A percentile compares a stretch with the other conserved stretches of the same genome.
Conservation (phyloP, 768 basidiomycete species). For the Lactarius deliciosus region DNA sequence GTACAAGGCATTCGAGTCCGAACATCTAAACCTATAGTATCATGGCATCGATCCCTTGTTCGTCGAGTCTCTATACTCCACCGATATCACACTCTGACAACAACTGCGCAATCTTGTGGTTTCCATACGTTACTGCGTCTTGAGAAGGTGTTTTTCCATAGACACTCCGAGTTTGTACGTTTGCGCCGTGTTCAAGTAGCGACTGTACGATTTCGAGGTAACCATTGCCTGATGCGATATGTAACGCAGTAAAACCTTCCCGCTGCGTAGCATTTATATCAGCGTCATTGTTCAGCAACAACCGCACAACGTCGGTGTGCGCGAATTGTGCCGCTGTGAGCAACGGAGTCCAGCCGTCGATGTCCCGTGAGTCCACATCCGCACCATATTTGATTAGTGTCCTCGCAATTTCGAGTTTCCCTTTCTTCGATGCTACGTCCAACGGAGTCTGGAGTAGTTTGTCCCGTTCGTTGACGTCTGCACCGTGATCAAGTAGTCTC, state of each 20-base stretch:
- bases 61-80: not conserved
- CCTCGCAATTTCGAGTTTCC: not conserved
- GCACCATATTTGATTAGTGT: not conserved
- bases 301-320: not conserved
- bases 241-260: not conserved
- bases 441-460: not conserved
- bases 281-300: conserved; percentile 6
- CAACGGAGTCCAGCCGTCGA: not conserved
- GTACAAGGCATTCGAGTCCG: no score
- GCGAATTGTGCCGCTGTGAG: not conserved
- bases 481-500: not conserved
- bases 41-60: no score
- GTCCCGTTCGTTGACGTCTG: not conserved
- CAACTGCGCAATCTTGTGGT: not conserved
- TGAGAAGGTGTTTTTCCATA: not conserved
- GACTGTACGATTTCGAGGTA: not conserved
- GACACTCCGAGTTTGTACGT: not conserved
- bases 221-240: not conserved
- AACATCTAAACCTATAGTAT: no score
- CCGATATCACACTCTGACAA: not conserved
- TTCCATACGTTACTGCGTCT: not conserved
- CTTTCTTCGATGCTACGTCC: not conserved
- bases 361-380: not conserved
- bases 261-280: not conserved
- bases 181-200: not conserved